Evolutionary conservation across 2,329 filamentous ascomycete species (phyloP).

Genomic region (Scopulariopsis brevicaulis): DNA sequence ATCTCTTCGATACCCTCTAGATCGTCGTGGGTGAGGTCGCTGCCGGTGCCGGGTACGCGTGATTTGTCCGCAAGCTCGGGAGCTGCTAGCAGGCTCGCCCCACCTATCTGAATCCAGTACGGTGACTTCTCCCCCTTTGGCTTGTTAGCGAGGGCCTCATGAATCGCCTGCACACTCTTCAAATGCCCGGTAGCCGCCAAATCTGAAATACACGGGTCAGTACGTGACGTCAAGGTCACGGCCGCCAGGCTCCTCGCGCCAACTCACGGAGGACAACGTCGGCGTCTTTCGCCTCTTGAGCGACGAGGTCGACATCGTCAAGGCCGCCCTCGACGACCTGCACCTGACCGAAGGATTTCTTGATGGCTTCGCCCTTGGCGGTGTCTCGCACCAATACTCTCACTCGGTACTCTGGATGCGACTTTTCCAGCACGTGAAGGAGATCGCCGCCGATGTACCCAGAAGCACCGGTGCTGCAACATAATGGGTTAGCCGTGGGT

Average conservation of each 20-base stretch:
- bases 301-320: constrained; percentile 30
- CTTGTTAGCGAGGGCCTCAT: constrained; percentile 28
- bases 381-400: constrained; percentile 34
- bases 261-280: constrained; percentile 25
- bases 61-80: constrained; percentile 32
- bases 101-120: constrained; percentile 24
- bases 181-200: constrained; percentile 31
- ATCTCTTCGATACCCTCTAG: constrained; percentile 42
- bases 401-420: constrained; percentile 34
- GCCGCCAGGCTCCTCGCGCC: constrained; percentile 21
- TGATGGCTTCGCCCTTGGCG: constrained; percentile 28
- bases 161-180: constrained; percentile 26
- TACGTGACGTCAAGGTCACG: background rate
- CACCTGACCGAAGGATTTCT: constrained; percentile 31
- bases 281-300: constrained; percentile 37
- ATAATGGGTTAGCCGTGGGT: background rate
- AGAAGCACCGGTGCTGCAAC: background rate
- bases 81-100: constrained; percentile 31
- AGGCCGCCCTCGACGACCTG: constrained; percentile 37
- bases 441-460: constrained; percentile 33
- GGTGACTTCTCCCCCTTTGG: constrained; percentile 19
- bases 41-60: constrained; percentile 12
- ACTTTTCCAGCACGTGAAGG: constrained; percentile 27
- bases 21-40: constrained; percentile 47
- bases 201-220: constrained; percentile 21